Base-by-base conservation (phyloP, 352 stramenopile species). In the Globisporangium canariense region DNA sequence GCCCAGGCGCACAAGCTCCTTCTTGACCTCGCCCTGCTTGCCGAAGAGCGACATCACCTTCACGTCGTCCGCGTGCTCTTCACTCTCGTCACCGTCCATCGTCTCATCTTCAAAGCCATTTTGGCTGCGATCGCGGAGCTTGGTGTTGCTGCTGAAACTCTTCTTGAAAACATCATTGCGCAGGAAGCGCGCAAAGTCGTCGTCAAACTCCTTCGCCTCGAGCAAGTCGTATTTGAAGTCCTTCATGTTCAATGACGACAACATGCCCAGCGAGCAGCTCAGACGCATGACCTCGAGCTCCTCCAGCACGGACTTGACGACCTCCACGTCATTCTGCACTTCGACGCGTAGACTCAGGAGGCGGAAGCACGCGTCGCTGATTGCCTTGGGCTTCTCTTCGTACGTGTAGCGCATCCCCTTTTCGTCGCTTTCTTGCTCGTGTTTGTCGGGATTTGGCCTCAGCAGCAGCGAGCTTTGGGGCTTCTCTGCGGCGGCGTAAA, bases 281-380 rank as follows among this genome's bases (percentile, higher is more conserved):
- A 94, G 64, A 0, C 82, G 82, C 65, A 91, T 73, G 5, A 94
- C 73, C 22, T 93, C 86, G 34, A 83, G 30, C 47, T 94, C 86
- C 5, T 80, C 67, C 18, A 93, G 60, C 34, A 92, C 75, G 0
- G 83, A 75, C 52, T 94, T 92, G 25, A 90, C 60, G 5, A 92
- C 74, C 57, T 86, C 79, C 5, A 81, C 77, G 55, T 86, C 82
- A 50, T 91, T 88, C 40, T 94, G 83, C 4, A 77, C 68, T 36
- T 89, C 78, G 0, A 65, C n/a, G 3, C 78, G 60, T 38, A 91
- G 70, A 25, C 68, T 74, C 64, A 94, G 13, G 28, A 92, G 45
- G 5, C 81, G 78, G 62, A 89, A 92, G 55, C 76, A 86, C 45
- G 75, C 56, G 30, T 64, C 59, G n/a, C 58, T 64, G 30, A 74